Conservation (phyloP, 1,284 basidiomycete species). For the Cutaneotrichosporon sp. region DNA sequence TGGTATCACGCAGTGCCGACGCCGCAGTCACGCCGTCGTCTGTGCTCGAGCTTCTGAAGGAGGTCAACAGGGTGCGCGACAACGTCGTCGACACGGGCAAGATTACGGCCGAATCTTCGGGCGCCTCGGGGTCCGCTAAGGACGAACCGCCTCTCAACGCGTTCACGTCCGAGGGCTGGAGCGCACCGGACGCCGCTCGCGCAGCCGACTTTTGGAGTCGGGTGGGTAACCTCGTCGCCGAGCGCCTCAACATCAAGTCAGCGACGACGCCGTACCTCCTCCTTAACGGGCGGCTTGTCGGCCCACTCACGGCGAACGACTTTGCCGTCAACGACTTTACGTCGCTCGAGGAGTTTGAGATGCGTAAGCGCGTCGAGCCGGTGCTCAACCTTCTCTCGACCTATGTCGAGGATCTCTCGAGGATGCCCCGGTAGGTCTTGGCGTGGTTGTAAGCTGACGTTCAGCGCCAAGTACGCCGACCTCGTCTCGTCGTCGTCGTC, state of each 20-base stretch:
- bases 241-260: slow-evolving; percentile 54
- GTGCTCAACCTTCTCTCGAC: slow-evolving; percentile 61
- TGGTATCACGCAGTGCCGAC: background rate
- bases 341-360: slow-evolving; percentile 65
- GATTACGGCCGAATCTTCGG: slow-evolving; percentile 7
- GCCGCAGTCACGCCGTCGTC: background rate
- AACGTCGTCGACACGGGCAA: slow-evolving; percentile 21
- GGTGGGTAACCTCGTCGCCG: slow-evolving; percentile 20
- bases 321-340: slow-evolving; percentile 65
- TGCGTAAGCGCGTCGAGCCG: slow-evolving; percentile 61
- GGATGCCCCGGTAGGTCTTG: slow-evolving; percentile 51
- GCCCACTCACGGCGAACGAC: slow-evolving; percentile 56
- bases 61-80: slow-evolving; percentile 6
- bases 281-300: slow-evolving; percentile 76
- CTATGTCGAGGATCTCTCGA: slow-evolving; percentile 50
- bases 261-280: slow-evolving; percentile 59
- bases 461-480: slow-evolving; percentile 57
- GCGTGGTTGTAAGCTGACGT: slow-evolving; percentile 6
- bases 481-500: slow-evolving; percentile 64
- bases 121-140: background rate
- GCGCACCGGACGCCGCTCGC: slow-evolving; percentile 24
- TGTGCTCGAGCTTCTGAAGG: slow-evolving; percentile 18
- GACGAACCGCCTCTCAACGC: slow-evolving; percentile 7
- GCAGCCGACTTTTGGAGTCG: slow-evolving; percentile 41
- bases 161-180: slow-evolving; percentile 25